Conservation (phyloP, 1,284 basidiomycete species). For the Sutorius eximius region DNA sequence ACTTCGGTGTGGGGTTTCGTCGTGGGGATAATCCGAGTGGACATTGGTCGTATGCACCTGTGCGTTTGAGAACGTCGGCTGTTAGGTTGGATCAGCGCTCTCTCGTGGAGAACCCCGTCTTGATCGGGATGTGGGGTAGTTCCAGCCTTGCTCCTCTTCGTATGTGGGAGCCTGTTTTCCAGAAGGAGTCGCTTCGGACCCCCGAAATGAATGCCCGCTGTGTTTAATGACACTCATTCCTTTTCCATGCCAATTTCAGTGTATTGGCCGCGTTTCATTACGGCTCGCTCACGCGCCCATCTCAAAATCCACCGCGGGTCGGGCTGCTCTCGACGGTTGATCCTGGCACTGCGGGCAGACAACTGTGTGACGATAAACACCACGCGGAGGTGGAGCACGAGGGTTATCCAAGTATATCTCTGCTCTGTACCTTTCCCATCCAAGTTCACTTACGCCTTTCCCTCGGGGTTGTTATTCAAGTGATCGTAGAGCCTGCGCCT, state of each 20-base stretch:
- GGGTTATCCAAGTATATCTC: conserved; percentile 27
- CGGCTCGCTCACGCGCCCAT: conserved; percentile 64
- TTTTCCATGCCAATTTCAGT: conserved; percentile 29
- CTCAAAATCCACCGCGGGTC: conserved; percentile 63
- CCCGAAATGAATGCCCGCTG: conserved; percentile 5
- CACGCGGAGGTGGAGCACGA: conserved; percentile 19
- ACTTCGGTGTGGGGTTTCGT: background rate
- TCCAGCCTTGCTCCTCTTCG: background rate
- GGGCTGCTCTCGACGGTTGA: conserved; percentile 70
- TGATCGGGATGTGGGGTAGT: conserved; percentile 1
- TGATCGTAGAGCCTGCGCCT: conserved; percentile 26
- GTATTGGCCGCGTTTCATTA: conserved; percentile 60
- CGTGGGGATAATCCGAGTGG: background rate
- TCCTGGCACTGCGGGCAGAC: conserved; percentile 39
- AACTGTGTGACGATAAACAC: conserved; percentile 27
- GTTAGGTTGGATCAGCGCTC: background rate
- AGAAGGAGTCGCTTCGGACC: background rate
- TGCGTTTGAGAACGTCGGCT: background rate
- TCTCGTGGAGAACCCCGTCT: background rate
- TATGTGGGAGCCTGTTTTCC: background rate
- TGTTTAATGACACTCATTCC: conserved; percentile 1
- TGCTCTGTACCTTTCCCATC: background rate
- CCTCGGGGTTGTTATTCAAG: conserved; percentile 10
- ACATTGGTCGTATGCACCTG: background rate
- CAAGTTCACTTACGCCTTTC: conserved; percentile 1